Percentiles rank a stretch among this genome's conserved stretches.
phyloP scores from a whole-genome alignment of 192 early-diverging fungal genomes.

The Ambispora gerdemannii region DNA sequence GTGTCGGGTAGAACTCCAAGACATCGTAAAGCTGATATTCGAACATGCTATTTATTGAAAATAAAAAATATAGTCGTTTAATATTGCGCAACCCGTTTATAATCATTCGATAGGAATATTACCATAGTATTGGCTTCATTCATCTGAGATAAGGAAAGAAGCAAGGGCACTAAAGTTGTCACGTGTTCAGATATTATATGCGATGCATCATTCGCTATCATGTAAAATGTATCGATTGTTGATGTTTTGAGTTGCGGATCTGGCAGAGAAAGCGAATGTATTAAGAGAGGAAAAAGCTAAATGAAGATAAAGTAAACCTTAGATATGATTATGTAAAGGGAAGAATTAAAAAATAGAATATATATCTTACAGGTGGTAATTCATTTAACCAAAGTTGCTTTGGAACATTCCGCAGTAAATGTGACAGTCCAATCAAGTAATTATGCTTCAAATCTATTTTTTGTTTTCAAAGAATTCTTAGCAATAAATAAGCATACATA shows the following conservation, averaged over 20 bases:
- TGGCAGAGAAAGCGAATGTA: constrained; percentile 66
- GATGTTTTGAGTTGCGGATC: constrained; percentile 66
- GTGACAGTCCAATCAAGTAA: constrained; percentile 79
- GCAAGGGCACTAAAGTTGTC: constrained; percentile 39
- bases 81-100: neutral
- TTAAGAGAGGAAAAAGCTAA: constrained; percentile 74
- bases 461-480: neutral
- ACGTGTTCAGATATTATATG: constrained; percentile 59
- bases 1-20: constrained; percentile 63
- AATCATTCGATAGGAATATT: constrained; percentile 6
- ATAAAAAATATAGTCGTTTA: neutral
- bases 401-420: constrained; percentile 76
- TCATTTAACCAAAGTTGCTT: constrained; percentile 79
- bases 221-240: constrained; percentile 72
- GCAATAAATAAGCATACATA: neutral
- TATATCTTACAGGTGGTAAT: constrained; percentile 61
- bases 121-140: constrained; percentile 40
- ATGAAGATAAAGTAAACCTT: constrained; percentile 1
- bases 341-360: neutral
- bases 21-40: constrained; percentile 70
- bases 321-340: too few species aligned
- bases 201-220: constrained; percentile 70
- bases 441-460: constrained; percentile 59
- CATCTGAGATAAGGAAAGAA: constrained; percentile 40
- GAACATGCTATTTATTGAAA: constrained; percentile 47